Conservation (phyloP, 2,329 filamentous ascomycete species). For the Ceratocystis variospora region DNA sequence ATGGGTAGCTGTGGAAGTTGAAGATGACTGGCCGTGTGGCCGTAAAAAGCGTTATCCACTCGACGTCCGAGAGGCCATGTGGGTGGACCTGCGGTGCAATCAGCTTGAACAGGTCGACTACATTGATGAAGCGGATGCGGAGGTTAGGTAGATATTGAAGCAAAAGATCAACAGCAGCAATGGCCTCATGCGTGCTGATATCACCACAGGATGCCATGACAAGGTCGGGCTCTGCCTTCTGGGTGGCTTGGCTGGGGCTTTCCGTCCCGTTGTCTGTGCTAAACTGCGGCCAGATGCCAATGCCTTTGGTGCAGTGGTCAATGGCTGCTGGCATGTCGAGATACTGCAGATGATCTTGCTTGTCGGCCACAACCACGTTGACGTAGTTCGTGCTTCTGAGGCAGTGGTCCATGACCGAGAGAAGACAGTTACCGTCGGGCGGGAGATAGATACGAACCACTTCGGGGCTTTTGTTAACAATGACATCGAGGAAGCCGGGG, state of each 20-base stretch:
- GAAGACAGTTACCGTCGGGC: conserved; percentile 64
- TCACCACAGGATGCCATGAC: conserved; percentile 68
- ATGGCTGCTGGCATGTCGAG: conserved; percentile 60
- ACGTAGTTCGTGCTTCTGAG: conserved; percentile 62
- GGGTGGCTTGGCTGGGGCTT: neutral
- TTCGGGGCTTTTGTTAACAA: conserved; percentile 67
- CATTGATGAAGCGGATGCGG: conserved; percentile 67
- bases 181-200: conserved; percentile 57
- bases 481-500: conserved; percentile 64
- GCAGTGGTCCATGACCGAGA: conserved; percentile 65
- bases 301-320: conserved; percentile 63
- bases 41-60: conserved; percentile 60
- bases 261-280: conserved; percentile 49
- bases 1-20: conserved; percentile 76
- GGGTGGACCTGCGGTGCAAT: conserved; percentile 57
- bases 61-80: conserved; percentile 52
- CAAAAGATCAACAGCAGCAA: conserved; percentile 61
- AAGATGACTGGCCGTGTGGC: conserved; percentile 59
- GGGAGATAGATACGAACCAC: conserved; percentile 71
- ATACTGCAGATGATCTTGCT: conserved; percentile 65
- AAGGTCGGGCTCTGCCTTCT: conserved; percentile 47
- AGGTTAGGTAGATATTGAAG: conserved; percentile 57
- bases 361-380: conserved; percentile 68
- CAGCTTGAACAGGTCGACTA: conserved; percentile 68
- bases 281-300: conserved; percentile 66